Conservation (phyloP, 1,284 basidiomycete species). For the Fistulinella cinereoalba region DNA sequence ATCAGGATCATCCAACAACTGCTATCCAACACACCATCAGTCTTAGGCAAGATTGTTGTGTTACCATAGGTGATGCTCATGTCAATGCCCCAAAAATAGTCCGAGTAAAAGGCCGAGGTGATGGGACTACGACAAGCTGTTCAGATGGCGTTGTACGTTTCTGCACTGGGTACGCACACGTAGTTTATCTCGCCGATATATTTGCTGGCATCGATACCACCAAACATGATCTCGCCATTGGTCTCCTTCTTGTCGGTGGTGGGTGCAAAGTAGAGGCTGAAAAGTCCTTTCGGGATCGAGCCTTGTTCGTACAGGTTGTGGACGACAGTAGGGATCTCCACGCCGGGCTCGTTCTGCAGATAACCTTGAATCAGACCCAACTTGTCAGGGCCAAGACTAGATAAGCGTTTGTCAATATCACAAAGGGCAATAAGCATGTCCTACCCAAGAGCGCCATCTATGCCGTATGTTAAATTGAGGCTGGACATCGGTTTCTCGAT, state of each 20-base stretch:
- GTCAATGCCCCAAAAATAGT: slow-evolving; percentile 60
- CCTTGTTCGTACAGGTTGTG: slow-evolving; percentile 37
- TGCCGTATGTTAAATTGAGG: slow-evolving; percentile 9
- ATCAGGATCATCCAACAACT: slow-evolving; percentile 41
- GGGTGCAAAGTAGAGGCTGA: slow-evolving; percentile 43
- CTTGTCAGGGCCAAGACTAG: slow-evolving; percentile 34
- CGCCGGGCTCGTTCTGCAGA: slow-evolving; percentile 7
- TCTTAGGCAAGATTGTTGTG: slow-evolving; percentile 43
- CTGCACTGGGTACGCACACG: slow-evolving; percentile 35
- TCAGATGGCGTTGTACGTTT: not conserved
- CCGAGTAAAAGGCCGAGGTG: slow-evolving; percentile 48
- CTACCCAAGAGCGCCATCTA: slow-evolving; percentile 18
- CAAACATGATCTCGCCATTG: slow-evolving; percentile 48
- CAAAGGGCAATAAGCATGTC: not conserved
- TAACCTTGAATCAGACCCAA: slow-evolving; percentile 29
- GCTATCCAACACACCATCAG: slow-evolving; percentile 65
- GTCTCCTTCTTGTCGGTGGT: slow-evolving; percentile 24
- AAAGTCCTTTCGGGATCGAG: slow-evolving; percentile 27
- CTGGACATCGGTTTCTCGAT: slow-evolving; percentile 22
- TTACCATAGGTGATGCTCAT: slow-evolving; percentile 52
- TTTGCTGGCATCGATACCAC: slow-evolving; percentile 47
- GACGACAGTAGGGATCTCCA: slow-evolving; percentile 34
- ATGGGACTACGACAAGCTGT: slow-evolving; percentile 37
- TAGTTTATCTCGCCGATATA: slow-evolving; percentile 46
- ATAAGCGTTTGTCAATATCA: slow-evolving; percentile 33